Conservation (phyloP, 345 rosid genomes). For the Camelina neglecta region DNA sequence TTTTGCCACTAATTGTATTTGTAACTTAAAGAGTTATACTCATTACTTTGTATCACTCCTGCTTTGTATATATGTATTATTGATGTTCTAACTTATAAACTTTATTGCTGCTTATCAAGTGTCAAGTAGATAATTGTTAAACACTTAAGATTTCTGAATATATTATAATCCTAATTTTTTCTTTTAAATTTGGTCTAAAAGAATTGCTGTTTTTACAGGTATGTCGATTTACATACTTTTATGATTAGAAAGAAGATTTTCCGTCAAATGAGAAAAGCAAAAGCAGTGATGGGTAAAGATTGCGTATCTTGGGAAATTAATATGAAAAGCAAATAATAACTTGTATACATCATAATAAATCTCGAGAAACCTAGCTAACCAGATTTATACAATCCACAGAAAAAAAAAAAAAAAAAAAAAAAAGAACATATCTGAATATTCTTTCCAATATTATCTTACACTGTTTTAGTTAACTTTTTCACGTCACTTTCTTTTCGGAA, state of each 20-base stretch:
- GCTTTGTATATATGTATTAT: neutral
- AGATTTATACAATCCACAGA: conserved; percentile 5
- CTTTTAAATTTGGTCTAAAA: neutral
- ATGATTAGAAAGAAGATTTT: conserved; percentile 42
- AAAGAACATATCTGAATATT: neutral
- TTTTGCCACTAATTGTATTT: neutral
- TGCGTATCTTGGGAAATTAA: conserved; percentile 42
- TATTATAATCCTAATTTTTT: too few relatives aligned
- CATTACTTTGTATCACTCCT: neutral
- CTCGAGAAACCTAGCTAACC: conserved; percentile 14
- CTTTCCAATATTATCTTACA: conserved; percentile 12
- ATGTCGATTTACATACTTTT: conserved; percentile 30
- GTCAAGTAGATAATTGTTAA: neutral
- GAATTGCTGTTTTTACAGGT: neutral
- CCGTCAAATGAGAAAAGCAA: conserved; percentile 42
- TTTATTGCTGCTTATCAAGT: too few relatives aligned
- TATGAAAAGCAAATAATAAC: conserved; percentile 29
- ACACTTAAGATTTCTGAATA: neutral
- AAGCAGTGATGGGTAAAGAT: conserved; percentile 44
- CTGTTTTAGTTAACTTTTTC: conserved; percentile 30
- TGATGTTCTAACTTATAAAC: neutral
- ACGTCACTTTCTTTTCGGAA: conserved; percentile 19
- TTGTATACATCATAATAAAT: conserved; percentile 23
- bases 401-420: neutral
- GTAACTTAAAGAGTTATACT: neutral